A percentile compares a stretch with the other conserved stretches of the same genome.
phyloP scores from a whole-genome alignment of 2,329 filamentous ascomycete genomes.

The Hirsutella rhossiliensis region DNA sequence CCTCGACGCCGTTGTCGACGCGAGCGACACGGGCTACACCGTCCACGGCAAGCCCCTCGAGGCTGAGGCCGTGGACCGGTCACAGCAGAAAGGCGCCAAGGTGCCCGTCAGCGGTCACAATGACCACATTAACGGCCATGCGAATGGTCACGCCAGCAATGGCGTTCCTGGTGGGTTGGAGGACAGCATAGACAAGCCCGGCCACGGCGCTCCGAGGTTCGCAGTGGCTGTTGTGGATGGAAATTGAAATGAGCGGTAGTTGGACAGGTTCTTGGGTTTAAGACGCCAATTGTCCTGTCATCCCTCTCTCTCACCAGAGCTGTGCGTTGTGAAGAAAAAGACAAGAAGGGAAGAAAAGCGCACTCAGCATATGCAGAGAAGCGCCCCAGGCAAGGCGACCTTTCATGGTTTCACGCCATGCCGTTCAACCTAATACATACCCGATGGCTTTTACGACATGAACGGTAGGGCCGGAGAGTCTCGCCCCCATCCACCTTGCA shows the following conservation, averaged over 20 bases:
- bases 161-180: neutral
- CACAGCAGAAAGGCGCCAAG: neutral
- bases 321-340: too few species aligned
- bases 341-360: too few species aligned
- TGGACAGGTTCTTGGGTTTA: too few species aligned
- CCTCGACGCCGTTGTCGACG: constrained; percentile 57
- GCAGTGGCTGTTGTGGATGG: neutral
- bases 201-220: neutral
- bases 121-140: neutral
- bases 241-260: neutral
- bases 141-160: neutral
- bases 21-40: constrained; percentile 52
- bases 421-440: too few species aligned
- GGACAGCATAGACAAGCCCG: neutral
- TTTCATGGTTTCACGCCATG: too few species aligned
- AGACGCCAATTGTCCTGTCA: too few species aligned
- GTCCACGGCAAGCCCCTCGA: constrained; percentile 17
- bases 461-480: too few species aligned
- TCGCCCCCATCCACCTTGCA: too few species aligned
- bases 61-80: neutral
- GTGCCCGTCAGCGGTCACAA: neutral
- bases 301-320: too few species aligned
- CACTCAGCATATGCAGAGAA: too few species aligned
- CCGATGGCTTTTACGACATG: too few species aligned
- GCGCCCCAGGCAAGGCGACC: too few species aligned